Percentiles rank a stretch among this genome's conserved stretches.
phyloP scores from a whole-genome alignment of 306 rosid species.

The Prunus padus region DNA sequence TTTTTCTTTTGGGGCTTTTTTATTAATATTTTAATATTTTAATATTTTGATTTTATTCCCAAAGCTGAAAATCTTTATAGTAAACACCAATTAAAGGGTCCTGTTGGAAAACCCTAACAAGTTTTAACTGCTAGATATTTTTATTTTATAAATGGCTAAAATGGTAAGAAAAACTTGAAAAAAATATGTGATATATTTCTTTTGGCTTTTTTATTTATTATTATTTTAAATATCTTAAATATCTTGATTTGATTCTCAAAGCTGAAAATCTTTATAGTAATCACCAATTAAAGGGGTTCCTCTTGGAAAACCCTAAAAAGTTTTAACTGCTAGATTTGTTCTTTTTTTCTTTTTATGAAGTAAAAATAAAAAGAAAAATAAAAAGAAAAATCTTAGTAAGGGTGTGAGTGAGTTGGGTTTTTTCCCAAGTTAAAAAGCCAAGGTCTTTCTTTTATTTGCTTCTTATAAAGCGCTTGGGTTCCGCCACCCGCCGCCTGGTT shows the following conservation, averaged over 20 bases:
- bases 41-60: slow-evolving; percentile 31
- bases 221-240: background rate
- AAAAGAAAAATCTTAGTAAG: background rate
- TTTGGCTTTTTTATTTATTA: no score
- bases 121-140: background rate
- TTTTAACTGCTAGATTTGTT: background rate
- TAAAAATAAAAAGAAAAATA: background rate
- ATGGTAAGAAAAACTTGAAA: background rate
- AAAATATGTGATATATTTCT: background rate
- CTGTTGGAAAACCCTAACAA: slow-evolving; percentile 11
- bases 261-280: slow-evolving; percentile 25
- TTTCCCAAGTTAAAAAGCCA: background rate
- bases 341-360: background rate
- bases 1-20: background rate
- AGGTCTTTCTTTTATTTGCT: slow-evolving; percentile 2
- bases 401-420: background rate
- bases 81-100: background rate
- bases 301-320: slow-evolving; percentile 7
- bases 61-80: slow-evolving; percentile 27
- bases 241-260: slow-evolving; percentile 33
- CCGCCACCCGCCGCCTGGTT: slow-evolving; percentile 36
- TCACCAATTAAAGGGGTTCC: background rate
- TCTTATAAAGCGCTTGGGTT: background rate
- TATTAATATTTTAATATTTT: background rate
- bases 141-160: slow-evolving; percentile 25